Evolutionary conservation across 257 asterid genomes (phyloP), one percentile per base, ranked within the genome.

Genomic region (Mentha longifolia): DNA sequence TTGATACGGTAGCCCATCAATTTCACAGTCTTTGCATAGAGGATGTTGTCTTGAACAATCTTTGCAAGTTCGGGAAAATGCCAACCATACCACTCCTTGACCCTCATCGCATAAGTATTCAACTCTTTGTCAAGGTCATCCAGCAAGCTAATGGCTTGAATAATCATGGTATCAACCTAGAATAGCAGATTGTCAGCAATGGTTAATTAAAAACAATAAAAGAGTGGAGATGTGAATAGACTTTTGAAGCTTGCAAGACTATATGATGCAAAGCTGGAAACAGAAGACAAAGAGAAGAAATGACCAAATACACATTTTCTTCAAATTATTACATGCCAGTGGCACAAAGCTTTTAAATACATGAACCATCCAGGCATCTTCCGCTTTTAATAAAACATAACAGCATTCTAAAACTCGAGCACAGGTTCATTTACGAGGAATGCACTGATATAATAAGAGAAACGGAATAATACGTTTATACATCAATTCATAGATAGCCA

Each of bases 11-110:
- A 77, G 37, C 98, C 97, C 97, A 90, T 92, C 82, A 92, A 79
- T 82, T 88, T 88, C 67, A 88, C 97, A 0, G 92, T 47, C 87
- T 86, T 92, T 11, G 98, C 85, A 79, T 92, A 92, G 11, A 66
- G 83, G 70, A 92, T 92, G 61, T 88, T 90, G 72, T 92, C 97
- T 69, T 79, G 87, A n/a, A 92, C 80, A 51, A 92, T 92, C 91
- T 92, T 92, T 13, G 96, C 96, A 59, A 92, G 97, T 79, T 92
- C 97, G 0, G 97, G 98, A 49, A 92, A 92, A 84, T 92, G 98
- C 98, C 97, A 92, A 33, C 98, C 98, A 35, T 88, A 89, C 98
- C 98, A 92, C 78, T 92, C 97, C 65, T 97, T 83, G 37, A 92
- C 98, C 80, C 98, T 86, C 98, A 92, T 92, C 8, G 96, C 98